Evolutionary conservation across 768 basidiomycete genomes (phyloP), one percentile per base, ranked within the genome.

Genomic region (Austroboletus eburneus): DNA sequence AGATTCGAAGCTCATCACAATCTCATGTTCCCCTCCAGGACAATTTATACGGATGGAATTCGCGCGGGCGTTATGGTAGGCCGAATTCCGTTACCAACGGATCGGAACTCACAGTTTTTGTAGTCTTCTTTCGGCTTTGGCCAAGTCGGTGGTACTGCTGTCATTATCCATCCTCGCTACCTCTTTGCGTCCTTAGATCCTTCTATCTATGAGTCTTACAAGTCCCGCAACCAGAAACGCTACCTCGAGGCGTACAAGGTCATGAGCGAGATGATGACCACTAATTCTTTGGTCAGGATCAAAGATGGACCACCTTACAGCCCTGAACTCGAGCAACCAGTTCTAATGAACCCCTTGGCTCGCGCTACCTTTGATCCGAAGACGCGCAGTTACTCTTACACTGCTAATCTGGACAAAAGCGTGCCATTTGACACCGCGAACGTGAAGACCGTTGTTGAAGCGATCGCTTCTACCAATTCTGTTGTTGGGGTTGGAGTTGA

Each of bases 41-140:
- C 94, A 4, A 91, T 99, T 56, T 81, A 92, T 62, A 97, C 95
- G 5, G 94, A 97, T 57, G 89, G 91, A 51, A 83, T 97, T 56
- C 81, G 81, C 20, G 88, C 87, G 35, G 91, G 89, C 61, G 75
- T 87, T 45, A 89, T 92, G 91, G 87, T 87, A 57, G 17, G 78
- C 66, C 17, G 29, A 23, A 23, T 33, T n/a, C 43, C 37, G 9
- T n/a, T 25, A 4, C n/a, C 9, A 22, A 44, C 16, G 24, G 3
- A 22, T 4, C 2, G 2, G 1, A 23, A 30, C 42, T 55, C 12
- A 59, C 9, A 7, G 4, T 38, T 27, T 39, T 34, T 43, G 21
- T 54, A 91, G 83, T 93, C 91, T 1, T 93, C 91, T 13, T 95
- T 95, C 69, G 95, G 96, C 53, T 98, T 98, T 73, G 94, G 96